Evolutionary conservation across 2,329 filamentous ascomycete genomes (phyloP), one percentile per base, ranked within the genome.

Genomic region (Colletotrichum sp.): DNA sequence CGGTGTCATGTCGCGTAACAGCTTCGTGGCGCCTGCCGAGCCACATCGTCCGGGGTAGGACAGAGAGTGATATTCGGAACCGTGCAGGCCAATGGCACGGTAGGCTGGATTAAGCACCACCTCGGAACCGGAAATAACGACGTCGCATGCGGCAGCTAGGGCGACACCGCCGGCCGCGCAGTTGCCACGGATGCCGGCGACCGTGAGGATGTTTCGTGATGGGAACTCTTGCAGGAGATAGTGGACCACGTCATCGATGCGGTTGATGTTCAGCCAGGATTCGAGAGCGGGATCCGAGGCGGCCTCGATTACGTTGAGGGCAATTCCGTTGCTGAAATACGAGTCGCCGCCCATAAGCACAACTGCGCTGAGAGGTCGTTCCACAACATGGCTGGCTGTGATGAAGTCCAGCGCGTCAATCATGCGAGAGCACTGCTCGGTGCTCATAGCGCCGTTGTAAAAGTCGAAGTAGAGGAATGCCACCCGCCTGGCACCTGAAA

Each of bases 401-500:
- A 87, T 81, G 68, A 81, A 82, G 18, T 83, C 82, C 67, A 87
- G 81, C 14, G 84, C 84, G 9, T 81, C 79, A 66, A 84, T 81
- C 28, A 86, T 78, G 10, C 81, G 81, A 14, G 80, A 81, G 77
- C 85, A 87, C 71, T 87, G 84, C 8, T 73, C 75, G 0, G 85
- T 86, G 26, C 84, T 82, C 85, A 87, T 86, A 67, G 85, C 85
- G 34, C 85, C 85, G 70, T 87, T 87, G 80, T 86, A 87, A 68
- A 86, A 85, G 68, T 86, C 81, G 71, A 85, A 87, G 78, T 85
- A 83, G n/a, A 87, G 77, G 69, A 85, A 86, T 1, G 85, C 85
- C 8, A 83, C 79, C 18, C 79, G 81, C 13, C 77, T 71, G 14
- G 68, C 60, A 13, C 79, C 77, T 10, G 79, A 78, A 39, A 82